Evolutionary conservation across 1,284 basidiomycete genomes (phyloP), one percentile per base, ranked within the genome.

Genomic region (Leccinum fallax): DNA sequence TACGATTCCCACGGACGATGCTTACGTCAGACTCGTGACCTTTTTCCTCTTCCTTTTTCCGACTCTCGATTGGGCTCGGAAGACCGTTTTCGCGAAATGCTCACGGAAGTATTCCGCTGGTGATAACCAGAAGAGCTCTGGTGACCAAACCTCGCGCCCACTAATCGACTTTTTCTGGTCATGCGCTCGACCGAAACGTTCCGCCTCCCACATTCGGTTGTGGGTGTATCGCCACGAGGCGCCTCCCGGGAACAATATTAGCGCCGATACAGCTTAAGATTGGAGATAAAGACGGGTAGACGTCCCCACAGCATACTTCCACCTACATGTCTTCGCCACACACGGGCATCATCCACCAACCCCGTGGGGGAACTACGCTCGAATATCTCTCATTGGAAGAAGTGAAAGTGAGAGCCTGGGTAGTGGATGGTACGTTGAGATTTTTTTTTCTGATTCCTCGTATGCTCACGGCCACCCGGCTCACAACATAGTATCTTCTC

Each of bases 401-500:
- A 58, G 76, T 84, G 15, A 67, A 48, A 1, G 76, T 80, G 7
- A 74, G 74, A 16, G 79, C 75, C 0, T 69, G 79, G 51, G 75
- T 86, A 1, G 70, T 85, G 1, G 85, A 86, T 62, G 76, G 85
- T 84, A 59, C 26, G 46, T 40, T 26, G 8, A 16, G 10, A n/a
- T 24, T 26, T 53, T 24, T 36, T 58, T 60, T 40, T 51, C 15
- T 4, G 4, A 60, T 55, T 53, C 58, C 52, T 49, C 32, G 59
- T 34, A 57, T 30, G 6, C 28, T 49, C 7, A 21, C n/a, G 5
- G 15, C 28, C 19, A 30, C n/a, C 30, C 7, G 26, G 61, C 36
- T 10, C 34, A 7, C 11, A 26, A 43, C 40, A 15, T 26, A 86
- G 83, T 84, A 0, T 81, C 83, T 9, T 82, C 84, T 0, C 76